A percentile compares a stretch with the other conserved stretches of the same genome.
phyloP scores from a whole-genome alignment of 2,329 filamentous ascomycete genomes.

The Scedosporium aurantiacum region DNA sequence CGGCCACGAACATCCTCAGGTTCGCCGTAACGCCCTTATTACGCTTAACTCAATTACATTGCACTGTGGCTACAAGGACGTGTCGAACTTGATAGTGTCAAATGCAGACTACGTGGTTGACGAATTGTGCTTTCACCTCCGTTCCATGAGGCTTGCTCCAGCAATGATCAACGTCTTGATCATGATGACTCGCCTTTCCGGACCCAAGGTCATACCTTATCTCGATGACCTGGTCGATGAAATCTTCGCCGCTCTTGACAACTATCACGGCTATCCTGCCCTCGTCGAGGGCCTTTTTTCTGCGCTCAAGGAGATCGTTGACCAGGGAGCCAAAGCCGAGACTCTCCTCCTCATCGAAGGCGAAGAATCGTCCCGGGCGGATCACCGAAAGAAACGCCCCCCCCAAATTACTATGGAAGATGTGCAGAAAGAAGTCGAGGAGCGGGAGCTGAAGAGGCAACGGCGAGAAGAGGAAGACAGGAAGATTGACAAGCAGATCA shows the following conservation, averaged over 20 bases:
- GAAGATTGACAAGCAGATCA: slow-evolving; percentile 17
- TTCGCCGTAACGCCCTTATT: slow-evolving; percentile 73
- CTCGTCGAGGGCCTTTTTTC: slow-evolving; percentile 79
- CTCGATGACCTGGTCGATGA: slow-evolving; percentile 84
- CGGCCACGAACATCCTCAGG: slow-evolving; percentile 53
- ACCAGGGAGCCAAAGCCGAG: slow-evolving; percentile 60
- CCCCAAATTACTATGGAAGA: slow-evolving; percentile 27
- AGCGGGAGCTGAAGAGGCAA: slow-evolving; percentile 29
- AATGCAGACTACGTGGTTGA: slow-evolving; percentile 98
- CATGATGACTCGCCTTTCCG: slow-evolving; percentile 89
- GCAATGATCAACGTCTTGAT: slow-evolving; percentile 80
- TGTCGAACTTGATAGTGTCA: slow-evolving; percentile 70
- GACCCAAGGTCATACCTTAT: slow-evolving; percentile 71
- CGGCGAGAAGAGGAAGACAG: slow-evolving; percentile 25
- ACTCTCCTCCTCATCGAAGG: slow-evolving; percentile 36
- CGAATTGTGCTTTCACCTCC: slow-evolving; percentile 76
- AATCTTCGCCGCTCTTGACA: slow-evolving; percentile 86
- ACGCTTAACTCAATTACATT: slow-evolving; percentile 70
- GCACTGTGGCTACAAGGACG: slow-evolving; percentile 62
- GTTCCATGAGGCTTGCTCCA: slow-evolving; percentile 84
- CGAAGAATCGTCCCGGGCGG: slow-evolving; percentile 18
- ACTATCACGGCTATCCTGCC: slow-evolving; percentile 82
- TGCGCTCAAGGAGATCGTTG: slow-evolving; percentile 71
- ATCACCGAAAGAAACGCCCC: slow-evolving; percentile 30
- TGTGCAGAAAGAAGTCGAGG: slow-evolving; percentile 49